A percentile compares a stretch with the other conserved stretches of the same genome.
Conservation (phyloP, 768 basidiomycete species). For the Inosperma sp. region DNA sequence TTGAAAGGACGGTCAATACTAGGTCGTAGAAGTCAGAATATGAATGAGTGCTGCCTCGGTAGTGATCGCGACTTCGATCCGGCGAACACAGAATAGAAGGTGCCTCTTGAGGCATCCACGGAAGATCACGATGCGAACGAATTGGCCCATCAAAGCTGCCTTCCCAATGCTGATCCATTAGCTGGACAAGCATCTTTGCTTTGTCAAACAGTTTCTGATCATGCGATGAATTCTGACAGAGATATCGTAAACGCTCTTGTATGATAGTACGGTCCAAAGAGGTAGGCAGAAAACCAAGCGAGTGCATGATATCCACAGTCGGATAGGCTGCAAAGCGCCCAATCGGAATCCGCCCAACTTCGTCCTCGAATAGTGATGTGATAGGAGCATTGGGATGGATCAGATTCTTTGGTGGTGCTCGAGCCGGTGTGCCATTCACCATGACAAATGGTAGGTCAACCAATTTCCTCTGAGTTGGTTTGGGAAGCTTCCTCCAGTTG, state of each 20-base stretch:
- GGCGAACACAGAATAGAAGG: slow-evolving; percentile 30
- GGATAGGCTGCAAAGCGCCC: slow-evolving; percentile 1
- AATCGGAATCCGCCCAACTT: slow-evolving; percentile 18
- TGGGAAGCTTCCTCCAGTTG: slow-evolving; percentile 17
- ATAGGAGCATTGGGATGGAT: slow-evolving; percentile 31
- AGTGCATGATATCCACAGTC: slow-evolving; percentile 11
- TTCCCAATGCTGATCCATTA: slow-evolving; percentile 14
- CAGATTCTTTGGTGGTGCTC: slow-evolving; percentile 19
- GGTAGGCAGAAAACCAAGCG: slow-evolving; percentile 24
- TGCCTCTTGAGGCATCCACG: slow-evolving; percentile 19
- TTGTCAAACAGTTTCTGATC: slow-evolving; percentile 10
- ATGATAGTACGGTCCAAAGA: slow-evolving; percentile 29
- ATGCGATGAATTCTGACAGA: slow-evolving; percentile 18
- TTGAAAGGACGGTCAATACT: slow-evolving; percentile 30
- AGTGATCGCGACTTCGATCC: slow-evolving; percentile 20
- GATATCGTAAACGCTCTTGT: slow-evolving; percentile 31
- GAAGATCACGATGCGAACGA: background rate
- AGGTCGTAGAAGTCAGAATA: slow-evolving; percentile 33
- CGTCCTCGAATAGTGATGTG: slow-evolving; percentile 20
- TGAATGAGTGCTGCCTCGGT: background rate
- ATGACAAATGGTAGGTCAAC: slow-evolving; percentile 29
- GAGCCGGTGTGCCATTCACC: slow-evolving; percentile 13
- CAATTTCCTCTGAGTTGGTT: background rate
- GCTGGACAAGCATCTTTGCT: slow-evolving; percentile 7
- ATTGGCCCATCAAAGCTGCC: background rate